Percentiles rank a stretch among this genome's conserved stretches.
These are phyloP conservation scores for Crithidia thermophila DNA, from an alignment of 208 protist species.

Conservation along the genomic window DNA sequence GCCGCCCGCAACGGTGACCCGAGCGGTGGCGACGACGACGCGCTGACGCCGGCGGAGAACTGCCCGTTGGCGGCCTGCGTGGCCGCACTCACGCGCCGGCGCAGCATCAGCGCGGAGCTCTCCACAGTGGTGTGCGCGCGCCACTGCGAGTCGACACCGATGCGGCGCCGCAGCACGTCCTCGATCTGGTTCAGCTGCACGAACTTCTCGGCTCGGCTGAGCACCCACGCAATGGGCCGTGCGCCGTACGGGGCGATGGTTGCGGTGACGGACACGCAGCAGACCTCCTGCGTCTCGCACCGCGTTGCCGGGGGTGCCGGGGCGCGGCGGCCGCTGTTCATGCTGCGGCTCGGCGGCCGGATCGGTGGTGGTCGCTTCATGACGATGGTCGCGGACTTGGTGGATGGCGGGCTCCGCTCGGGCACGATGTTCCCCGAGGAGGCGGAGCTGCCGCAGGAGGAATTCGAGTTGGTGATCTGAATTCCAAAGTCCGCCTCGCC, in stretches of 20 bases:
- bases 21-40: not conserved
- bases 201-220: slow-evolving; percentile 18
- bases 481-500: not conserved
- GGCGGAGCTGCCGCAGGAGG: slow-evolving; percentile 7
- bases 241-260: slow-evolving; percentile 54
- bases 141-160: slow-evolving; percentile 24
- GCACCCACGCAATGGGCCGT: slow-evolving; percentile 55
- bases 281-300: not conserved
- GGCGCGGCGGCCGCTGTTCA: not conserved
- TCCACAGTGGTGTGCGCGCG: slow-evolving; percentile 17
- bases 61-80: not conserved
- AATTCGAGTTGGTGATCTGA: slow-evolving; percentile 2
- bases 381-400: not conserved
- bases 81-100: not conserved
- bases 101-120: not conserved
- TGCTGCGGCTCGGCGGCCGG: slow-evolving; percentile 11
- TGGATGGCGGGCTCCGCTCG: not conserved
- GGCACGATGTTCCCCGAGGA: not conserved
- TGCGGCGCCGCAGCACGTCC: slow-evolving; percentile 4
- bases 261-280: slow-evolving; percentile 11
- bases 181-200: slow-evolving; percentile 12
- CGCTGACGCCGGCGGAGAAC: not conserved
- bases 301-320: slow-evolving; percentile 19
- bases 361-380: slow-evolving; percentile 14
- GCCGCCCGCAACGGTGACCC: not conserved